Base-by-base conservation (phyloP, 768 basidiomycete genomes). In the Podaxis sp. region DNA sequence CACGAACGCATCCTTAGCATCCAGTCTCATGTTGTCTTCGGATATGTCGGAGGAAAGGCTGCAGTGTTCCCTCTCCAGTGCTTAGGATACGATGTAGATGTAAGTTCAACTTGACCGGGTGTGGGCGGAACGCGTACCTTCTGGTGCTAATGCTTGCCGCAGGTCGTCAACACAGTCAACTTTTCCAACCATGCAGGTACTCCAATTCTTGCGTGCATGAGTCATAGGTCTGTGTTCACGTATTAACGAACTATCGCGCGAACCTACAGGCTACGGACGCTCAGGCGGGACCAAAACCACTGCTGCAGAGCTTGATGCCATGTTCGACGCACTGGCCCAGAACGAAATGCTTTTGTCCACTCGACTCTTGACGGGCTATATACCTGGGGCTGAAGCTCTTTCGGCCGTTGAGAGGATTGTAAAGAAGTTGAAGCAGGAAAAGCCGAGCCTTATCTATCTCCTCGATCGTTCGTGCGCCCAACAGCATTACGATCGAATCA, bases 61-160 rank as follows among this genome's bases (percentile, higher is more conserved):
- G 89, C 90, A 0, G 83, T 87, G 4, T 91, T 90, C 68, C 88
- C 89, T 0, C 85, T 86, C 66, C 96, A 85, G 80, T 93, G 82
- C 64, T 84, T 99, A 50, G 96, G 95, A 11, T 99, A 90, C 75
- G 95, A 99, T 67, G 96, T 99, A 50, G 97, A 99, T 79, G 94
- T 93, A 73, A 75, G 84, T 76, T 55, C 61, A 62, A 65, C 37
- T 56, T 55, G 33, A 50, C 8, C 52, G 51, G 52, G 37, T 44
- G 33, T 50, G 52, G 37, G 26, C n/a, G 28, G 64, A 46, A 40
- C 41, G 57, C 65, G 69, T 17, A 22, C 2, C 15, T 8, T n/a
- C n/a, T n/a, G 28, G 3, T 22, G 12, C 64, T 64, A 62, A 40
- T 20, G 58, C 40, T 59, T 28, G 56, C 60, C 68, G 49, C 71